Base-by-base conservation (phyloP, 2,329 filamentous ascomycete species). In the Cytospora piceae region DNA sequence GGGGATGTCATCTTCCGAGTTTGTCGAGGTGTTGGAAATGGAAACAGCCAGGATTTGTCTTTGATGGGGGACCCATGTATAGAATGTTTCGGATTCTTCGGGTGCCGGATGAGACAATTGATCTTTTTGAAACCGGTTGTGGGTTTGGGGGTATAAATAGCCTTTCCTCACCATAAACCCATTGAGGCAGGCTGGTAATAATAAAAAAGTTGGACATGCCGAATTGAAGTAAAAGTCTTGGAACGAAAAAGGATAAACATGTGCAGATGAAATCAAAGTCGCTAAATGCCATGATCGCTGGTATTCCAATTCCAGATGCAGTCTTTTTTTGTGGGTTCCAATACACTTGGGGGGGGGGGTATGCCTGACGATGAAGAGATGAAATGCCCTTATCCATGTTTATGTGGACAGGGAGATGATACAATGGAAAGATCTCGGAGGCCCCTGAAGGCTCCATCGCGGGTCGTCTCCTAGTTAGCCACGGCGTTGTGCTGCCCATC, bases 261-360 rank as follows among this genome's bases (percentile, higher is more conserved):
- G 72, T 69, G 69, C 68, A 76, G 71, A 70, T 70, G 70, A 74
- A 69, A 71, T 70, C 71, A 70, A 72, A 73, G 72, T 78, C 79
- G 79, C 79, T 81, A 79, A 78, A 81, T 81, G 79, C 80, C 77
- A 77, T 77, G 75, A 79, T 73, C 72, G 77, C 61, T 67, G 65
- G 75, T 73, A 77, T 75, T 49, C 61, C 61, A 57, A 57, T 51
- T 63, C 66, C 66, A 66, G 66, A 68, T 68, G 66, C 66, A 68
- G 63, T 68, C 66, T 68, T 68, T 61, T 67, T 68, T 67, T 67
- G 32, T 61, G 64, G 56, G 52, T 66, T 55, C 56, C 61, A 63
- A 66, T 66, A 68, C 66, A 68, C 51, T 61, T 66, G 54, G 34
- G 34, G 32, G 31, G 31, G 31, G 31, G 34, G 34, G 63, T 66